Percentiles rank a stretch among this genome's conserved stretches.
Evolutionary conservation across 345 rosid species (phyloP).

Genomic region (Boechera stricta): DNA sequence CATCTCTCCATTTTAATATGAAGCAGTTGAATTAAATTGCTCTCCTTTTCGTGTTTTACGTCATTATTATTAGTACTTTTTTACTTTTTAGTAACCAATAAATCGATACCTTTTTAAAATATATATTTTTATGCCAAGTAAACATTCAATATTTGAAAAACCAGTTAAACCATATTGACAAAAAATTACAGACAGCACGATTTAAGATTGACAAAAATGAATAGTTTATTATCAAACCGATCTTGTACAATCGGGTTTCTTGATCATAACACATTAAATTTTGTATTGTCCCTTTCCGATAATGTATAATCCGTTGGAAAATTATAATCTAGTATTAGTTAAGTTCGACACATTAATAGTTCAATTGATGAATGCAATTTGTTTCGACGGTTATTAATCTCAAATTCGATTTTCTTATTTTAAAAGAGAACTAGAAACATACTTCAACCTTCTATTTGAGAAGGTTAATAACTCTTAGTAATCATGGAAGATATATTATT

Average conservation of each 20-base stretch:
- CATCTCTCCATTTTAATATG: slow-evolving; percentile 33
- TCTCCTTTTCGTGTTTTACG: neutral
- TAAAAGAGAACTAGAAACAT: neutral
- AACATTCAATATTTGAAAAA: too few relatives aligned
- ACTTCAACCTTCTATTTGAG: neutral
- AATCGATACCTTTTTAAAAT: neutral
- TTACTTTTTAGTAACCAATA: slow-evolving; percentile 12
- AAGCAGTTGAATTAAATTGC: slow-evolving; percentile 41
- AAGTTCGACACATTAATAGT: neutral
- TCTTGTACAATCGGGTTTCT: neutral
- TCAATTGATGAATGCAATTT: neutral
- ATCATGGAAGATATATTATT: neutral
- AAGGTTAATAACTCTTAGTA: neutral
- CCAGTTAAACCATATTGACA: neutral
- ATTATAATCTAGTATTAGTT: neutral
- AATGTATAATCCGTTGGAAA: neutral
- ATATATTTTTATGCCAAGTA: neutral
- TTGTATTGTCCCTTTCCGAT: neutral
- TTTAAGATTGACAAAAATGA: neutral
- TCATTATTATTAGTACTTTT: neutral
- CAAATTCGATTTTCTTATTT: neutral
- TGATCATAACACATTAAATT: neutral
- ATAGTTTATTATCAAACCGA: neutral
- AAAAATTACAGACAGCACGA: neutral
- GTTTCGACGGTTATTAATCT: neutral